phyloP scores from a whole-genome alignment of 1,139 yeast genomes.

The Pichia inconspicua region DNA sequence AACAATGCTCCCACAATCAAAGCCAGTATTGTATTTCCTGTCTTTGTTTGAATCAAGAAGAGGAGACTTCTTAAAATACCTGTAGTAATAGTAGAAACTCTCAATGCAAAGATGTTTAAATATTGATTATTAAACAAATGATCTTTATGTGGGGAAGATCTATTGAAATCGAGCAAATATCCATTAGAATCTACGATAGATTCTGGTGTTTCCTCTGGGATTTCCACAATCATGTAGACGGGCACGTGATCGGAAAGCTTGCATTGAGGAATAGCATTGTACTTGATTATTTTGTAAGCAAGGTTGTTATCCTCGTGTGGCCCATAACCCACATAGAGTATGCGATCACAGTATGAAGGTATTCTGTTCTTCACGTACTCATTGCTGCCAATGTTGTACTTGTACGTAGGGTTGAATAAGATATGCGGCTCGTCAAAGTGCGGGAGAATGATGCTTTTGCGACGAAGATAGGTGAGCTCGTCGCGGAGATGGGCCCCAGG shows the following conservation, averaged over 20 bases:
- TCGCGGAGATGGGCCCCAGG: slow-evolving; percentile 32
- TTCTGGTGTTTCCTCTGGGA: slow-evolving; percentile 38
- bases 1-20: slow-evolving; percentile 4
- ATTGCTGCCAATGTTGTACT: slow-evolving; percentile 44
- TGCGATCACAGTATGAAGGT: slow-evolving; percentile 90
- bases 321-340: slow-evolving; percentile 47
- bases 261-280: slow-evolving; percentile 28
- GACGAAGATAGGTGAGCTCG: slow-evolving; percentile 46
- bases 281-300: neutral
- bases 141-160: neutral
- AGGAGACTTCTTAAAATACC: slow-evolving; percentile 33
- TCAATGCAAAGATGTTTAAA: neutral
- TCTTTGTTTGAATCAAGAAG: slow-evolving; percentile 33
- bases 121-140: neutral
- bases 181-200: slow-evolving; percentile 23
- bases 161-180: neutral
- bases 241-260: slow-evolving; percentile 38
- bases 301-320: neutral
- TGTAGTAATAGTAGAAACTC: slow-evolving; percentile 2
- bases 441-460: slow-evolving; percentile 40
- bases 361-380: slow-evolving; percentile 51
- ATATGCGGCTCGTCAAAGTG: slow-evolving; percentile 62
- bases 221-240: slow-evolving; percentile 36
- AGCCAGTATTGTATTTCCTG: slow-evolving; percentile 31
- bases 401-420: slow-evolving; percentile 69